phyloP scores from a whole-genome alignment of 345 rosid species.

The Melastoma malabathricum region DNA sequence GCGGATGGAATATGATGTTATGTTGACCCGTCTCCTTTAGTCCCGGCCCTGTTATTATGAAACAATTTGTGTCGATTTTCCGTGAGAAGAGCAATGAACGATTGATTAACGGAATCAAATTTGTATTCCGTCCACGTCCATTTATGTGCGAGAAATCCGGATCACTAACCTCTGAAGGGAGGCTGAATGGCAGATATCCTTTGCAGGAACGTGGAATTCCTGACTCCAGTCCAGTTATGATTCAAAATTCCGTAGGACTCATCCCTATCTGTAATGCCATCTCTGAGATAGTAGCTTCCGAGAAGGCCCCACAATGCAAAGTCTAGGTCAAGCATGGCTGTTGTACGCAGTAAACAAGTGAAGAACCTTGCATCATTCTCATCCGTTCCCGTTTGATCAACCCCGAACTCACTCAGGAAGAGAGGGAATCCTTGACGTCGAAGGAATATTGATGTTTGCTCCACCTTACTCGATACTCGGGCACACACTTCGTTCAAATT shows the following conservation, averaged over 20 bases:
- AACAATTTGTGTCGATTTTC: too few relatives aligned
- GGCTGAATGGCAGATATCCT: slow-evolving; percentile 48
- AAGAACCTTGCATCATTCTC: slow-evolving; percentile 44
- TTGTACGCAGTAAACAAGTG: slow-evolving; percentile 48
- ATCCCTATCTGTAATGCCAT: slow-evolving; percentile 38
- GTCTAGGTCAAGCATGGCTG: slow-evolving; percentile 68
- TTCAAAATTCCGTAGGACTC: slow-evolving; percentile 58
- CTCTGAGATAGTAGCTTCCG: slow-evolving; percentile 70
- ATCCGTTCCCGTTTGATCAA: slow-evolving; percentile 47
- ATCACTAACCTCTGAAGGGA: slow-evolving; percentile 17
- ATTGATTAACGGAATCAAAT: too few relatives aligned
- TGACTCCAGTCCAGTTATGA: slow-evolving; percentile 41
- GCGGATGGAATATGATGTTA: slow-evolving; percentile 15
- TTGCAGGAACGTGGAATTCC: slow-evolving; percentile 43
- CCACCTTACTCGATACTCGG: too few relatives aligned
- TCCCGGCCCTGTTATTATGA: too few relatives aligned
- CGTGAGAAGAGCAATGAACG: too few relatives aligned
- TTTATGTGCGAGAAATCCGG: too few relatives aligned
- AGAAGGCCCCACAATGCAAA: slow-evolving; percentile 73
- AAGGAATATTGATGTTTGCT: slow-evolving; percentile 9
- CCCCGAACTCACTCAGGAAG: slow-evolving; percentile 64
- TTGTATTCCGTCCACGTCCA: too few relatives aligned
- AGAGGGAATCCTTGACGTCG: slow-evolving; percentile 39
- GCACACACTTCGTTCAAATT: too few relatives aligned
- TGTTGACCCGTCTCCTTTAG: not conserved